Evolutionary conservation across 805 yeast species (phyloP).

Genomic region (Ogataea pignaliae): DNA sequence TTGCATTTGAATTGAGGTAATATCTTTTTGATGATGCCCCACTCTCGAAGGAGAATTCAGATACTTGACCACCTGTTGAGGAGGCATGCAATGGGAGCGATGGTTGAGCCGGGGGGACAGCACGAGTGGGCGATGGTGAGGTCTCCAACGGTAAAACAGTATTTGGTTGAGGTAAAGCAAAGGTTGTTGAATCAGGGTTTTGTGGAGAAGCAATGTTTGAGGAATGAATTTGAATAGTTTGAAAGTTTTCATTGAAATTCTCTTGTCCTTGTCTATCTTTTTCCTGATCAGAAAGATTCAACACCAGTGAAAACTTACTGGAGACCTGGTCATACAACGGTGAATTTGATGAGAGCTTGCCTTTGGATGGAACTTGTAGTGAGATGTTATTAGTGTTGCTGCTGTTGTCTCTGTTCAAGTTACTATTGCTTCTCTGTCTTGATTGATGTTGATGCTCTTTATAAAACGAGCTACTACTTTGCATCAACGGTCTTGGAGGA

Average conservation of each 20-base stretch:
- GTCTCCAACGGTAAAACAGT: no score
- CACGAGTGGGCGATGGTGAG: no score
- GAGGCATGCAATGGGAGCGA: no score
- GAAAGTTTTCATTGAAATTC: background rate
- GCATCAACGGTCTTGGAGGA: no score
- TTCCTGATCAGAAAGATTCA: conserved; percentile 10
- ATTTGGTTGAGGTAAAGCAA: no score
- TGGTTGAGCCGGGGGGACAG: no score
- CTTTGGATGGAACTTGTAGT: background rate
- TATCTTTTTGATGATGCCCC: background rate
- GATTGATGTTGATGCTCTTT: no score
- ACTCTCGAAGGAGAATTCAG: conserved; percentile 10
- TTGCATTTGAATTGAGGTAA: background rate
- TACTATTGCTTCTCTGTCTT: no score
- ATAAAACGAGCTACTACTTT: no score
- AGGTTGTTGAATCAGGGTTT: background rate
- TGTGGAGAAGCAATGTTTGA: background rate
- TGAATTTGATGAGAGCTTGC: conserved; percentile 2
- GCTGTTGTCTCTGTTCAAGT: background rate
- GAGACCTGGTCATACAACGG: conserved; percentile 21
- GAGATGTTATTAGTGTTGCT: background rate
- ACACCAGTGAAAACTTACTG: conserved; percentile 14
- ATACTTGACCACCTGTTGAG: no score
- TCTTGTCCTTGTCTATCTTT: background rate
- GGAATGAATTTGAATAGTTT: background rate